These are phyloP conservation scores for Anthoceros angustus DNA, from an alignment of 225 moss, liverwort and hornwort species.

Conservation along the genomic window DNA sequence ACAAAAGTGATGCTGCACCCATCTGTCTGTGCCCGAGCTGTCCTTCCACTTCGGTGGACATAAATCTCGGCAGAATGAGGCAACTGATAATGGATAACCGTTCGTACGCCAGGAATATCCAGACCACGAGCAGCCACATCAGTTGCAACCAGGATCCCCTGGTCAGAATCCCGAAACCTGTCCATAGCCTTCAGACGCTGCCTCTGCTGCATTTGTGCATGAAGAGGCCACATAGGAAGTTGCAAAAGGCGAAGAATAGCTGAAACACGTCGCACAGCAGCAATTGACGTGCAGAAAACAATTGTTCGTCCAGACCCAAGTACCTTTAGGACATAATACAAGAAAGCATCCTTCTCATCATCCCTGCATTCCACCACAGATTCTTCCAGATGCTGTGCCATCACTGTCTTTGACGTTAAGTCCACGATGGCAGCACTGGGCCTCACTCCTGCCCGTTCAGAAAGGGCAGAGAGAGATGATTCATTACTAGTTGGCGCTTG, in stretches of 20 bases:
- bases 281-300: slow-evolving; percentile 93
- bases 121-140: slow-evolving; percentile 46
- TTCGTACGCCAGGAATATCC: slow-evolving; percentile 77
- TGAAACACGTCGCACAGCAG: slow-evolving; percentile 75
- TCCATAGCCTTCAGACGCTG: slow-evolving; percentile 98
- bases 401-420: slow-evolving; percentile 55
- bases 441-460: slow-evolving; percentile 63
- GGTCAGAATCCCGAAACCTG: slow-evolving; percentile 44
- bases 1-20: slow-evolving; percentile 87
- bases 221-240: slow-evolving; percentile 62
- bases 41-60: slow-evolving; percentile 94
- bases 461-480: slow-evolving; percentile 72
- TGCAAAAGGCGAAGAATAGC: slow-evolving; percentile 70
- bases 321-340: slow-evolving; percentile 82
- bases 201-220: slow-evolving; percentile 99
- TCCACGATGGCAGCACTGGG: slow-evolving; percentile 64
- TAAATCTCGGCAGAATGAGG: slow-evolving; percentile 99
- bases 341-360: slow-evolving; percentile 80
- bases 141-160: slow-evolving; percentile 46
- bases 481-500: slow-evolving; percentile 41
- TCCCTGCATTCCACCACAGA: slow-evolving; percentile 83
- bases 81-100: slow-evolving; percentile 91
- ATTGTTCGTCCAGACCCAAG: slow-evolving; percentile 87
- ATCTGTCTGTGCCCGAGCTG: slow-evolving; percentile 84
- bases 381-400: slow-evolving; percentile 80